These are phyloP conservation scores for Kwoniella sp. DNA, from an alignment of 768 basidiomycete genomes.

Conservation along the genomic window DNA sequence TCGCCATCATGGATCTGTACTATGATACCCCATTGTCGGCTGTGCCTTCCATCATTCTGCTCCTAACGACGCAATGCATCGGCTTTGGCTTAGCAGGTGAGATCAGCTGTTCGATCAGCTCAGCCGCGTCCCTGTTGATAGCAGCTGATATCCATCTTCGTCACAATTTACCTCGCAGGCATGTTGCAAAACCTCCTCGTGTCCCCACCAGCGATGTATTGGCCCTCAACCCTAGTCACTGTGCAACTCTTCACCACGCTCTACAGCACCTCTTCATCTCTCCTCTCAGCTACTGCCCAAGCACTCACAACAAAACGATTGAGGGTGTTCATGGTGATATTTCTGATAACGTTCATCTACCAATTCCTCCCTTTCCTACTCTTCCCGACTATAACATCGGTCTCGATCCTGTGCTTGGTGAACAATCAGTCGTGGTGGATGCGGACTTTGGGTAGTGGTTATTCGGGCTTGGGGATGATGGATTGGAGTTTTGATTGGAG, in stretches of 20 bases:
- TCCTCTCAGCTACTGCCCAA: conserved; percentile 20
- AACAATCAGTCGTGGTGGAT: conserved; percentile 48
- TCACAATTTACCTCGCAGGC: conserved; percentile 20
- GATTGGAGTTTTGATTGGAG: conserved; percentile 56
- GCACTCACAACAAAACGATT: conserved; percentile 33
- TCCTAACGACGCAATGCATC: conserved; percentile 56
- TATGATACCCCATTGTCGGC: conserved; percentile 48
- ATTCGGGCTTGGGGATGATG: conserved; percentile 52
- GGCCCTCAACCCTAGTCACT: conserved; percentile 53
- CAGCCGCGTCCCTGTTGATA: too few species aligned
- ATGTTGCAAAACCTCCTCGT: conserved; percentile 55
- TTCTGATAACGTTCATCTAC: conserved; percentile 31
- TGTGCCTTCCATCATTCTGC: conserved; percentile 48
- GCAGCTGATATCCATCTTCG: too few species aligned
- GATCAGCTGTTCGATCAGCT: not conserved
- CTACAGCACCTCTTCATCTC: conserved; percentile 36
- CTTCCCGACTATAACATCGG: conserved; percentile 54
- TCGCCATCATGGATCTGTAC: conserved; percentile 56
- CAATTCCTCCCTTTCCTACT: conserved; percentile 56
- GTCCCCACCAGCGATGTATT: conserved; percentile 52
- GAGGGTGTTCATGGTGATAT: conserved; percentile 39
- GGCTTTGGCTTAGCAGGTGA: conserved; percentile 55
- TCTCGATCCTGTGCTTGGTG: conserved; percentile 52
- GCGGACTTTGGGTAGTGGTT: conserved; percentile 52
- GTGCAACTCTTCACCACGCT: conserved; percentile 56